Conservation (phyloP, 306 rosid genomes). For the Begonia fuchsioides region DNA sequence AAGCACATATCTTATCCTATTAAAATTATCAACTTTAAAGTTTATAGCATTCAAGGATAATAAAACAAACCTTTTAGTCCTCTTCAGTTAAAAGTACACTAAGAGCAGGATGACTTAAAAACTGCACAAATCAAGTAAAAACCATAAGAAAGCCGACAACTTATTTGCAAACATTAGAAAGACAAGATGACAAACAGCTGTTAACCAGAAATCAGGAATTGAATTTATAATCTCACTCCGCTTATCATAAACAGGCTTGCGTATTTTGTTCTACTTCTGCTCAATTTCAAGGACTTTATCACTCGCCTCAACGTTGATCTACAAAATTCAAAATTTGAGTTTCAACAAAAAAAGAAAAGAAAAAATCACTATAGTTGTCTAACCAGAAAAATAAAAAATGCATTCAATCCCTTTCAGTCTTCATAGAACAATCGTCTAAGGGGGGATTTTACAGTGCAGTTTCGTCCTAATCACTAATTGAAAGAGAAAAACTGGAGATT, state of each 20-base stretch:
- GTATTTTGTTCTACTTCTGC: slow-evolving; percentile 70
- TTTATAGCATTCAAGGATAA: neutral
- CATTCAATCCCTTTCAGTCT: no score
- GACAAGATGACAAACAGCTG: slow-evolving; percentile 50
- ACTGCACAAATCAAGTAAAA: slow-evolving; percentile 25
- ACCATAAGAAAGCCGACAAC: neutral
- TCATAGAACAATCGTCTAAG: no score
- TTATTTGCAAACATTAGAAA: neutral
- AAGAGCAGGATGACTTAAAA: slow-evolving; percentile 69
- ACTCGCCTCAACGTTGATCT: slow-evolving; percentile 92
- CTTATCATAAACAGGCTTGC: slow-evolving; percentile 68
- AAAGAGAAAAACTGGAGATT: no score
- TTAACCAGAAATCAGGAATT: slow-evolving; percentile 86
- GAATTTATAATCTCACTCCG: slow-evolving; percentile 61
- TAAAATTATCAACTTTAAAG: no score
- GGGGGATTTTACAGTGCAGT: no score
- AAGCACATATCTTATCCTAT: no score
- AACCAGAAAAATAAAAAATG: no score
- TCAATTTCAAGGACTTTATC: slow-evolving; percentile 81
- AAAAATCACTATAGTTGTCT: no score
- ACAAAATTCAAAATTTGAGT: slow-evolving; percentile 1
- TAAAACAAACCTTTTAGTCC: slow-evolving; percentile 56
- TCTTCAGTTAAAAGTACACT: slow-evolving; percentile 62
- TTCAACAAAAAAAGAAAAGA: no score
- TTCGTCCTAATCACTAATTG: no score